Conservation (phyloP, 2,329 filamentous ascomycete genomes). For the Neonectria hederae region DNA sequence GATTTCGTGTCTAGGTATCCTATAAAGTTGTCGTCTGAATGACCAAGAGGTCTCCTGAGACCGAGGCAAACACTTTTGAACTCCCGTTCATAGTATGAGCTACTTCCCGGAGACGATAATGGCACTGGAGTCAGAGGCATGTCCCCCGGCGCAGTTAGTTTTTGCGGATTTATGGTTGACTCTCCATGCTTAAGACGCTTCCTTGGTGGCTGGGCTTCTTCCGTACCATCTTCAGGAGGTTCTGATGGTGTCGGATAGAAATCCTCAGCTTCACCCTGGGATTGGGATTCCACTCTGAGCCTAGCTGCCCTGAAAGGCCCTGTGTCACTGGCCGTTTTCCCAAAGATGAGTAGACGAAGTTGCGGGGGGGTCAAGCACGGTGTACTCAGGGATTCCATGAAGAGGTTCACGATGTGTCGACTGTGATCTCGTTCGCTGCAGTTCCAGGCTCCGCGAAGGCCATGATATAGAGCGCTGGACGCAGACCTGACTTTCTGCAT, state of each 20-base stretch:
- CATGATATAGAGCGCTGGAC: background rate
- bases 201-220: background rate
- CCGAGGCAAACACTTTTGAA: background rate
- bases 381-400: background rate
- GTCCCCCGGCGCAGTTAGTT: background rate
- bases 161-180: background rate
- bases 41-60: background rate
- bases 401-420: background rate
- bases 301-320: background rate
- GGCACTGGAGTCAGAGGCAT: background rate
- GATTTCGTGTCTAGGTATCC: background rate
- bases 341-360: background rate
- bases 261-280: background rate
- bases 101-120: background rate
- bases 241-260: background rate
- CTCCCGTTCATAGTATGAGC: background rate
- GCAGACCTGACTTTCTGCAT: background rate
- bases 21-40: background rate
- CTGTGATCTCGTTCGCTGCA: background rate
- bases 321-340: background rate
- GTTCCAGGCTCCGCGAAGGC: background rate
- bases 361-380: background rate
- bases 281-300: background rate
- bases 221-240: background rate
- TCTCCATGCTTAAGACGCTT: background rate